A percentile compares a stretch with the other conserved stretches of the same genome.
Conservation (phyloP, 306 rosid species). For the Vigna angularis region DNA sequence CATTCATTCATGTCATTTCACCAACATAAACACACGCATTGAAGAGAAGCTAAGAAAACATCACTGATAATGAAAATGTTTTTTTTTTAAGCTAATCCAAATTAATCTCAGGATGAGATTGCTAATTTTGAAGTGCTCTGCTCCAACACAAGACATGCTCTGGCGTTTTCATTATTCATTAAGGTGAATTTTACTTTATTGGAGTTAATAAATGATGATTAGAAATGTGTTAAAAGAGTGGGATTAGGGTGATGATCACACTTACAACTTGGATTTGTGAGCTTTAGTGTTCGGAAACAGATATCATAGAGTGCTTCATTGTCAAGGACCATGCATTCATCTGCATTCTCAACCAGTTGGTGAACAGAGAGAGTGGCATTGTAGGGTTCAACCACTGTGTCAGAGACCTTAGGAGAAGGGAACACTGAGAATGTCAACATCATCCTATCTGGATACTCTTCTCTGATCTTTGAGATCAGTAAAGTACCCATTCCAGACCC, state of each 20-base stretch:
- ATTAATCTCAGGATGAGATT: too few species aligned
- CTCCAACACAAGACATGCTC: too few species aligned
- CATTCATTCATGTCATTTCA: background rate
- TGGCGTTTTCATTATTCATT: too few species aligned
- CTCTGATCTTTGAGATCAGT: constrained; percentile 91
- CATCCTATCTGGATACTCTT: constrained; percentile 94
- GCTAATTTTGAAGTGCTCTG: background rate
- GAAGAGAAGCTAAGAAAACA: too few species aligned
- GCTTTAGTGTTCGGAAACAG: constrained; percentile 92
- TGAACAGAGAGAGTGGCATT: constrained; percentile 91
- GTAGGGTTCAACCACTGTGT: constrained; percentile 94
- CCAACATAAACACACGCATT: too few species aligned
- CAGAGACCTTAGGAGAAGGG: constrained; percentile 78
- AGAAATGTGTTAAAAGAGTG: too few species aligned
- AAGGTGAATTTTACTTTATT: too few species aligned
- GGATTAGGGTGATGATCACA: background rate
- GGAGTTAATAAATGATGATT: background rate
- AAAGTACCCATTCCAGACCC: constrained; percentile 96
- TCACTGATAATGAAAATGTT: too few species aligned
- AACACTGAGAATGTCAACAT: constrained; percentile 94
- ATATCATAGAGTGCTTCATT: constrained; percentile 91
- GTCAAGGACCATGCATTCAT: constrained; percentile 82
- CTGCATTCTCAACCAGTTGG: constrained; percentile 88
- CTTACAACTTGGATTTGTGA: constrained; percentile 93
- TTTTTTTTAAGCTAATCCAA: too few species aligned